Base-by-base conservation (phyloP, 2,329 filamentous ascomycete genomes). In the Fusarium nurragi region DNA sequence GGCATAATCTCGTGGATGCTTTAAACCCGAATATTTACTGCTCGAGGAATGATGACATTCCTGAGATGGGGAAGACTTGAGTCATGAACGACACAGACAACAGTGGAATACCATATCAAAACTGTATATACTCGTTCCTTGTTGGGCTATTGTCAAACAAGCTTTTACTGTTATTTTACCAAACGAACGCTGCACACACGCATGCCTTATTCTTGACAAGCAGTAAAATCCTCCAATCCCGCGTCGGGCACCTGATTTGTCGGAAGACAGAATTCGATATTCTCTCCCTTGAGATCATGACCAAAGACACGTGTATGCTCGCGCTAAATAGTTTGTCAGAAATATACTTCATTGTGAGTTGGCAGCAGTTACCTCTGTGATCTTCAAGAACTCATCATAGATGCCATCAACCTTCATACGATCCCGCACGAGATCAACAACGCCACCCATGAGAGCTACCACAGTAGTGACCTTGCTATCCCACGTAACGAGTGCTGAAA, bases 401-500 rank as follows among this genome's bases (percentile, higher is more conserved):
- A 79, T 74, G 2, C 73, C 72, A 19, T 80, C 77, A 0, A 57
- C 52, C 64, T 74, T 75, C 76, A 79, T 77, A 51, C 72, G 75
- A 38, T 77, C 60, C 5, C 78, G 72, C 5, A 79, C 78, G 21
- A 79, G 67, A 38, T 78, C 74, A 12, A 68, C 64, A 1, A 78
- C 77, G 1, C 78, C 79, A 3, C 77, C 78, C 5, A 80, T 64
- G 0, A 80, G 67, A 0, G 78, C 74, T 18, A 75, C 69, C 1
- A 80, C 77, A 0, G 77, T 81, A 11, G 77, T 77, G 9, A 80
- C 68, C 52, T 81, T 81, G 63, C 78, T 80, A 47, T 80, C 79
- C 79, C 79, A 81, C 1, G 77, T 79, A 4, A 80, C 69, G 6
- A 80, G 74, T 2, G 77, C 75, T 2, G 77, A 79, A 18, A 78